Evolutionary conservation across 257 asterid genomes (phyloP), one percentile per base, ranked within the genome.

Genomic region (Gynochthodes officinalis): DNA sequence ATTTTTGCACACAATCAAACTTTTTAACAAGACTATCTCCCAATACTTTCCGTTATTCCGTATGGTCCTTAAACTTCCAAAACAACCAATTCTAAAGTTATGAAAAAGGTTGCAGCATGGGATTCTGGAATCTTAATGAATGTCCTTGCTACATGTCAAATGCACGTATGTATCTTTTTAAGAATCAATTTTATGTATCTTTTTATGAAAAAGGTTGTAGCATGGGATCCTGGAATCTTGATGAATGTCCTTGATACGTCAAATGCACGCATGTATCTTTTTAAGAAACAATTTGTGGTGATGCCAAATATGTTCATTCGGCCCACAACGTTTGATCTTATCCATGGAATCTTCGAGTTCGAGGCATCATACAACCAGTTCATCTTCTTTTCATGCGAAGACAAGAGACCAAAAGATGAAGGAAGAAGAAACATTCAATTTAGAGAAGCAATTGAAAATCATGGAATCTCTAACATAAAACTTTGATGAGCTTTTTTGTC

Each of bases 121-220:
- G 42, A 37, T 69, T 69, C 73, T 69, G 64, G 64, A 69, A 52
- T 69, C 73, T 53, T 48, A 32, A 68, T 50, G 18, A 2, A 40
- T 33, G 49, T 32, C 33, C 49, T 11, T 13, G 28, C 15, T 3
- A 4, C 19, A n/a, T n/a, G 30, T 19, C 25, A 25, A n/a, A 25
- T 55, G 61, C 18, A 4, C 33, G 18, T n/a, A n/a, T n/a, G n/a
- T n/a, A 25, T 25, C 30, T 53, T 6, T 27, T 39, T 7, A 1
- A 35, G 0, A 33, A 53, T n/a, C 37, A 23, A 35, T 35, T 53
- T 53, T n/a, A n/a, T n/a, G n/a, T n/a, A n/a, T n/a, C n/a, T n/a
- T n/a, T n/a, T n/a, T n/a, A n/a, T n/a, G n/a, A 37, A 37, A 37
- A 37, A 37, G 42, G 3, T 37, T 37, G 42, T 7, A 37, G 4